Evolutionary conservation across 2,329 filamentous ascomycete species (phyloP).

Genomic region (Helotiales sp.): DNA sequence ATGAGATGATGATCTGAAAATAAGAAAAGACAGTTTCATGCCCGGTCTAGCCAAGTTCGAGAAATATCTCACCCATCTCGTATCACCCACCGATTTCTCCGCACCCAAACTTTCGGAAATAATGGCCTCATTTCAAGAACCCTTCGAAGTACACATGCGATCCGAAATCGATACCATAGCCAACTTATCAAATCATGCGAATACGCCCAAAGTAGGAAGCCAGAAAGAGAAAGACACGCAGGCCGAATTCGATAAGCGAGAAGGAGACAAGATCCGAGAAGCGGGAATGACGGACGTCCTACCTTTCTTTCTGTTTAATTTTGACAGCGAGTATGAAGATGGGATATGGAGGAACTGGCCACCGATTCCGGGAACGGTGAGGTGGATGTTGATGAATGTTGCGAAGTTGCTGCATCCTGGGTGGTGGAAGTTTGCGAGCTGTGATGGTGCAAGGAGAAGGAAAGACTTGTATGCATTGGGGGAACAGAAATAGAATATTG

Average conservation of each 20-base stretch:
- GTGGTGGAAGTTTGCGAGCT: slow-evolving; percentile 71
- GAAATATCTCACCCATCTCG: slow-evolving; percentile 54
- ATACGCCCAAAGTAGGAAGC: slow-evolving; percentile 10
- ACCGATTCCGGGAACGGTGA: slow-evolving; percentile 64
- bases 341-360: slow-evolving; percentile 67
- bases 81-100: slow-evolving; percentile 50
- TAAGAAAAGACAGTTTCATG: slow-evolving; percentile 53
- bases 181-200: slow-evolving; percentile 1
- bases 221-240: slow-evolving; percentile 10
- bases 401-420: slow-evolving; percentile 59
- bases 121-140: slow-evolving; percentile 55
- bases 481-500: background rate
- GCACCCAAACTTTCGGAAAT: slow-evolving; percentile 52
- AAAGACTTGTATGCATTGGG: slow-evolving; percentile 43
- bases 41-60: slow-evolving; percentile 56
- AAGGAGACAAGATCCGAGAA: slow-evolving; percentile 63
- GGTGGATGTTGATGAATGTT: slow-evolving; percentile 64
- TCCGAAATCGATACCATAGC: slow-evolving; percentile 46
- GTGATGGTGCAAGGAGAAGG: slow-evolving; percentile 47
- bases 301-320: slow-evolving; percentile 68
- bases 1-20: background rate
- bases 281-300: slow-evolving; percentile 63
- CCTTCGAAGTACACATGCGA: slow-evolving; percentile 55
- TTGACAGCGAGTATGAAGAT: slow-evolving; percentile 63
- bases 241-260: slow-evolving; percentile 51